These are phyloP conservation scores for Pinus tabuliformis DNA, from an alignment of 75 land plant species.

Conservation along the genomic window DNA sequence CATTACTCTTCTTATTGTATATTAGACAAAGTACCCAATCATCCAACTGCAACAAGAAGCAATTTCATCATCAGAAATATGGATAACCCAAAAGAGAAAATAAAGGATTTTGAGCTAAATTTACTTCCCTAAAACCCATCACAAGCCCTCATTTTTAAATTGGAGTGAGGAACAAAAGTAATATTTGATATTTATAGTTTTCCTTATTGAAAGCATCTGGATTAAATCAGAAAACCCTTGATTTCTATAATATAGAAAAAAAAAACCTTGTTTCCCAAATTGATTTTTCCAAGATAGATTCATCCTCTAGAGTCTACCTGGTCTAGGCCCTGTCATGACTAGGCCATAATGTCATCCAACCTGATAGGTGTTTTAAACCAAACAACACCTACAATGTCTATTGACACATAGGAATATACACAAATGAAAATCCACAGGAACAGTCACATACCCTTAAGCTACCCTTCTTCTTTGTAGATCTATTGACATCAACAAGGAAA, in stretches of 20 bases:
- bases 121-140: no score
- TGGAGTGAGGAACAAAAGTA: no score
- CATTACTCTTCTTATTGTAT: slow-evolving; percentile 58
- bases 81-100: neutral
- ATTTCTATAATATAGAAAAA: no score
- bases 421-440: neutral
- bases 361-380: neutral
- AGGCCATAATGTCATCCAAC: neutral
- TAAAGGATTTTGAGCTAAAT: no score
- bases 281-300: no score
- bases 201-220: no score
- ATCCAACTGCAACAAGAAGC: slow-evolving; percentile 40
- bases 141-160: no score
- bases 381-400: neutral
- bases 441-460: neutral
- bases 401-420: neutral
- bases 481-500: slow-evolving; percentile 6
- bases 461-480: slow-evolving; percentile 9
- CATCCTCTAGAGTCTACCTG: neutral
- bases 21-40: slow-evolving; percentile 65
- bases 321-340: neutral
- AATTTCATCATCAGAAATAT: neutral
- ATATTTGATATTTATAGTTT: no score
- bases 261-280: no score
- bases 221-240: no score